Percentiles rank a stretch among this genome's conserved stretches.
Conservation (phyloP, 2,329 filamentous ascomycete genomes). For the Cordyceps javanica region DNA sequence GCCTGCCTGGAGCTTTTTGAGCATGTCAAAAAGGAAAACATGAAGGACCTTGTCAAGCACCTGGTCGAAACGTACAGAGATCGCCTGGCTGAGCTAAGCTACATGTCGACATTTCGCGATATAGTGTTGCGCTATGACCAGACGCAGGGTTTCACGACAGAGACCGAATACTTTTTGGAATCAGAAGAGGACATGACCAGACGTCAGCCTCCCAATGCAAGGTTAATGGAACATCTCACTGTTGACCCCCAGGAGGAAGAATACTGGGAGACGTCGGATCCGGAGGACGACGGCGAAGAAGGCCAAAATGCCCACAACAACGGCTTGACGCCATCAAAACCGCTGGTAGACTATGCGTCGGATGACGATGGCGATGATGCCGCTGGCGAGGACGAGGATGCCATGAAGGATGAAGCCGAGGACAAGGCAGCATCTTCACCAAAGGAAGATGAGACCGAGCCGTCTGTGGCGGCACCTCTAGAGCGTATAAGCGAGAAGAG, state of each 20-base stretch:
- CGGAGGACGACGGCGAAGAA: constrained; percentile 65
- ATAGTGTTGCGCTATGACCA: constrained; percentile 75
- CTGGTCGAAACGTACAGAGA: constrained; percentile 80
- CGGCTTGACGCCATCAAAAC: constrained; percentile 60
- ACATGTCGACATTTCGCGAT: constrained; percentile 77
- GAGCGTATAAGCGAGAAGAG: constrained; percentile 85
- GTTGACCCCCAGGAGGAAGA: constrained; percentile 83
- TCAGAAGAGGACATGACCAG: constrained; percentile 54
- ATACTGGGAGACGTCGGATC: constrained; percentile 88
- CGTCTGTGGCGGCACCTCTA: constrained; percentile 44
- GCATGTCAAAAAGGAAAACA: constrained; percentile 73
- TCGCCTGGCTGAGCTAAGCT: constrained; percentile 66
- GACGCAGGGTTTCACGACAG: constrained; percentile 59
- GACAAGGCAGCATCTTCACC: constrained; percentile 15
- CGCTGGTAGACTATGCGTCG: constrained; percentile 85
- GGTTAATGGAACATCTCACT: constrained; percentile 63
- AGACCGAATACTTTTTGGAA: constrained; percentile 64
- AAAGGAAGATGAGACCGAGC: constrained; percentile 24
- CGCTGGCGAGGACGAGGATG: constrained; percentile 18
- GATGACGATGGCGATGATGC: constrained; percentile 65
- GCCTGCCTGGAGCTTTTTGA: constrained; percentile 93
- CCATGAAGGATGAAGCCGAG: constrained; percentile 15
- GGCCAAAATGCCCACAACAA: constrained; percentile 43
- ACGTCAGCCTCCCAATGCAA: constrained; percentile 39
- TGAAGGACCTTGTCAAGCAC: constrained; percentile 77